Evolutionary conservation across 2,329 filamentous ascomycete species (phyloP), one percentile per base, ranked within the genome.

Genomic region (Penicillium italicum): DNA sequence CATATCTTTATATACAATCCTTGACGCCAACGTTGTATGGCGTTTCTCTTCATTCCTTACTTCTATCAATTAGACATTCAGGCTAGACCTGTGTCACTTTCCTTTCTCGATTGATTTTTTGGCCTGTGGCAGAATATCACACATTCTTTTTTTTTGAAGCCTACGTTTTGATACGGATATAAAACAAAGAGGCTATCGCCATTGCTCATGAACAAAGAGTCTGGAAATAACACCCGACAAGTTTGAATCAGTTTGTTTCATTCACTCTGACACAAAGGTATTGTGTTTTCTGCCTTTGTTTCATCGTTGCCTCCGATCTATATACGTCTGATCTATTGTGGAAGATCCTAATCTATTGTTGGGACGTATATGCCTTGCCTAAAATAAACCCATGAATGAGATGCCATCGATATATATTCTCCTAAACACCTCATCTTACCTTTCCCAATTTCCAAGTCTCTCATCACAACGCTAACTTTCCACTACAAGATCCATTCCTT

Each of bases 31-130:
- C 58, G 41, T 55, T 54, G 22, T 47, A 53, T 51, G 34, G 50
- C 60, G 63, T 66, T 59, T 53, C 54, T n/a, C 50, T 50, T 41
- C 49, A 56, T 45, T 58, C 52, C 60, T 42, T 26, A 11, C 14
- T 37, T 56, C 55, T 56, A 37, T 55, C 54, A 55, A 62, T 69
- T 72, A 64, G 66, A 65, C 62, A 64, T 46, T 60, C 50, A 68
- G 71, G 71, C 71, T 62, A 72, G 71, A 66, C 71, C 70, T 72
- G 67, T 68, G 56, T 68, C 62, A 53, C 62, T 64, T 66, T 68
- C 62, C 58, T 71, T 59, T 60, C 60, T 62, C 56, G 59, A 43
- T 58, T 69, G 62, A 58, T 63, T 47, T 62, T 49, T 54, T 64
- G 66, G 70, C 69, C 70, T 71, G 69, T 65, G 69, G 70, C 69